Evolutionary conservation across 305 asterid species (phyloP).

Genomic region (Solanum aculeatissimum): DNA sequence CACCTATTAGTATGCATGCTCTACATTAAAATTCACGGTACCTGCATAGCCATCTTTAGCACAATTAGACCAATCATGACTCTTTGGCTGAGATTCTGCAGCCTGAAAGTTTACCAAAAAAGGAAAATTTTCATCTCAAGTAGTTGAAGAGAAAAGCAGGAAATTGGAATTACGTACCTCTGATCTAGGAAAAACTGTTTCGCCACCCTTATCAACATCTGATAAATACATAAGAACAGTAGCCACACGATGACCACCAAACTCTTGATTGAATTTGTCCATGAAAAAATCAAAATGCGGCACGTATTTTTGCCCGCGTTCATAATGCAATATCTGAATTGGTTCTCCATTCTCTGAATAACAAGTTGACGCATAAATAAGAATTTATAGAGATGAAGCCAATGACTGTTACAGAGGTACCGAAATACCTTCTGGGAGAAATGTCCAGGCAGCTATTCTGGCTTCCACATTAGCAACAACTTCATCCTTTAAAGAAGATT

Average conservation of each 20-base stretch:
- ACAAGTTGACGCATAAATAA: not conserved
- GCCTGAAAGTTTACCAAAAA: constrained; percentile 17
- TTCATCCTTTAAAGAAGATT: constrained; percentile 42
- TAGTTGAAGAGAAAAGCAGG: not conserved
- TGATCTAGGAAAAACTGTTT: constrained; percentile 73
- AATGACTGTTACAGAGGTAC: not conserved
- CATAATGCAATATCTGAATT: constrained; percentile 73
- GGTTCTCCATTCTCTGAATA: constrained; percentile 71
- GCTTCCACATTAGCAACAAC: constrained; percentile 49
- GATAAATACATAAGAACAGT: constrained; percentile 89
- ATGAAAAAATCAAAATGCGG: constrained; percentile 78
- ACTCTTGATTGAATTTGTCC: constrained; percentile 58
- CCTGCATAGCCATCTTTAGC: constrained; percentile 85
- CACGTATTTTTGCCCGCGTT: constrained; percentile 82
- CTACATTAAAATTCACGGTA: constrained; percentile 1
- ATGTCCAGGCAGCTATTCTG: constrained; percentile 94
- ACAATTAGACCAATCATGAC: constrained; percentile 68
- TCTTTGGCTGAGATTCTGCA: constrained; percentile 42
- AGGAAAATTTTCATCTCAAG: not conserved
- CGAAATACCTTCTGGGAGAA: constrained; percentile 62
- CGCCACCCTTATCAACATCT: constrained; percentile 65
- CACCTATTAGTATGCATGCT: not conserved
- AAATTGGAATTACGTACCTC: constrained; percentile 21
- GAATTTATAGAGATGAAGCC: not conserved
- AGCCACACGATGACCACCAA: constrained; percentile 87